Evolutionary conservation across 1,284 basidiomycete species (phyloP).

Genomic region (Ganoderma meredithae): DNA sequence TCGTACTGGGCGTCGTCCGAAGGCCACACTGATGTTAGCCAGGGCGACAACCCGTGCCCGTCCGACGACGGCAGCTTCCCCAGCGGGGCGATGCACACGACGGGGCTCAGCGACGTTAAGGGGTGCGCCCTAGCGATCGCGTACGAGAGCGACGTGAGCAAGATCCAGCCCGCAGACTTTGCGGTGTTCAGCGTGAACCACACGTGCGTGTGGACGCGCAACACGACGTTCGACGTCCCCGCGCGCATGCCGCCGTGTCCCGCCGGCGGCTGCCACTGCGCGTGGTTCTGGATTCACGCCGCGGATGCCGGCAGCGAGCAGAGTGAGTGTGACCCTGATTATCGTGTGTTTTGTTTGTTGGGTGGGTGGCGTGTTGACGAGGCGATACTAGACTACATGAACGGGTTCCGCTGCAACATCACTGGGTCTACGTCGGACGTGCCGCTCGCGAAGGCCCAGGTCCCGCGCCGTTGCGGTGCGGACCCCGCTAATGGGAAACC

Average conservation of each 20-base stretch:
- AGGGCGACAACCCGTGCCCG: constrained; percentile 59
- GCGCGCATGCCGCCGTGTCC: constrained; percentile 75
- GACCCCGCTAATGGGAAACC: constrained; percentile 40
- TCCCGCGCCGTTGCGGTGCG: constrained; percentile 43
- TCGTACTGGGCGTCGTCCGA: constrained; percentile 59
- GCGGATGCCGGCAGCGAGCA: constrained; percentile 53
- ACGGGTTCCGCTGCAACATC: constrained; percentile 77
- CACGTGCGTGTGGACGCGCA: constrained; percentile 73
- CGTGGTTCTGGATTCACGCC: constrained; percentile 81
- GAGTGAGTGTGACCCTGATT: constrained; percentile 40
- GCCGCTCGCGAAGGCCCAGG: constrained; percentile 46
- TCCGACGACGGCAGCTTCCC: constrained; percentile 43
- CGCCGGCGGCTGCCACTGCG: constrained; percentile 68
- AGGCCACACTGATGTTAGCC: constrained; percentile 57
- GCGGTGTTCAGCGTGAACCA: constrained; percentile 79
- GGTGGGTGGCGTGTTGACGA: background rate
- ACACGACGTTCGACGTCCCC: constrained; percentile 74
- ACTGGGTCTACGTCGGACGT: constrained; percentile 62
- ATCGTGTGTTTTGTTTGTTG: background rate
- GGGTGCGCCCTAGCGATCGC: constrained; percentile 78
- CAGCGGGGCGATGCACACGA: constrained; percentile 59
- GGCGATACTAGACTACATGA: constrained; percentile 67
- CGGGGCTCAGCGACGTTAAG: constrained; percentile 59
- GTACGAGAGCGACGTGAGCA: constrained; percentile 66
- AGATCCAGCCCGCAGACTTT: constrained; percentile 72